A percentile compares a stretch with the other conserved stretches of the same genome.
Evolutionary conservation across 352 stramenopile genomes (phyloP).

Genomic region (Pythium inflatum): DNA sequence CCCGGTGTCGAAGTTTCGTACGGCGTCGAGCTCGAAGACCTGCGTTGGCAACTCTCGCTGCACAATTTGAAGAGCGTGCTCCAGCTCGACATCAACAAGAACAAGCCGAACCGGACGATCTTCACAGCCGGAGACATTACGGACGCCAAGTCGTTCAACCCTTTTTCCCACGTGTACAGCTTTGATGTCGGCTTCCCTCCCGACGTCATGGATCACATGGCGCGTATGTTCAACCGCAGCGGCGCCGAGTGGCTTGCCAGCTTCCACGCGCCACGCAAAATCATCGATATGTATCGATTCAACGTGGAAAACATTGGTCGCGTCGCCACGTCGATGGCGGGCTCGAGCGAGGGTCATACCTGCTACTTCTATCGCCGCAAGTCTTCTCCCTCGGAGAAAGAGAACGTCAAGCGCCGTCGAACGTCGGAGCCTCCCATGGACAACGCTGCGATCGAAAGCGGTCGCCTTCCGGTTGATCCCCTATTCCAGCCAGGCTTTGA

Average conservation of each 20-base stretch:
- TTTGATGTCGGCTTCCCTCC: conserved; percentile 99
- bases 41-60: conserved; percentile 94
- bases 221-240: conserved; percentile 93
- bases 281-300: conserved; percentile 95
- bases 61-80: conserved; percentile 93
- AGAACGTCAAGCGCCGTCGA: conserved; percentile 31
- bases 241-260: conserved; percentile 93
- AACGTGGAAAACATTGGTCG: conserved; percentile 90
- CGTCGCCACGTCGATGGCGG: conserved; percentile 93
- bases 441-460: conserved; percentile 23
- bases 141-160: conserved; percentile 92
- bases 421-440: conserved; percentile 27
- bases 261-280: conserved; percentile 92
- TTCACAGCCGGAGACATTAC: conserved; percentile 96
- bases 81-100: conserved; percentile 60
- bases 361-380: conserved; percentile 96
- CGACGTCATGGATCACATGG: conserved; percentile 92
- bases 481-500: conserved; percentile 83
- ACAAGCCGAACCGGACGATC: conserved; percentile 69
- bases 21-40: conserved; percentile 95
- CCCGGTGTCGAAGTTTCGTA: conserved; percentile 95
- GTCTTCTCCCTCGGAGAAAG: conserved; percentile 25
- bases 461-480: conserved; percentile 64
- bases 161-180: conserved; percentile 98
- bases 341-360: conserved; percentile 95